A percentile compares a stretch with the other conserved stretches of the same genome.
Conservation (phyloP, 2,329 filamentous ascomycete genomes). For the Scytalidium lignicola region DNA sequence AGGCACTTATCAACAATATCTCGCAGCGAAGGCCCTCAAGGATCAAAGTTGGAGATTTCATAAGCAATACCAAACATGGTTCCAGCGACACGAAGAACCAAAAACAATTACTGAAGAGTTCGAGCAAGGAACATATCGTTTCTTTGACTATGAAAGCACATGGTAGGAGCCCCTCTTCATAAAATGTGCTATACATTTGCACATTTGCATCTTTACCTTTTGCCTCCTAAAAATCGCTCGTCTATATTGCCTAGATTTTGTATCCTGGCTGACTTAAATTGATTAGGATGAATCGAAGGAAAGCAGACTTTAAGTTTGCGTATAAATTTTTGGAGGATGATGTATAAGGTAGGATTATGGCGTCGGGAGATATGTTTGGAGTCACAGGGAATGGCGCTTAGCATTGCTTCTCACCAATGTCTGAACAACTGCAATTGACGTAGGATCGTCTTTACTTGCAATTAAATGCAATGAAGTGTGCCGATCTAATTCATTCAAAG, state of each 20-base stretch:
- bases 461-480: not conserved
- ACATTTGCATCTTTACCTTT: too few species aligned
- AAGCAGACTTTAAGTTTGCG: slow-evolving; percentile 96
- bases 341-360: slow-evolving; percentile 53
- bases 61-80: slow-evolving; percentile 99
- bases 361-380: slow-evolving; percentile 68
- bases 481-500: not conserved
- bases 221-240: too few species aligned
- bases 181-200: not conserved
- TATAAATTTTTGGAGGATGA: slow-evolving; percentile 98
- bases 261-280: slow-evolving; percentile 3
- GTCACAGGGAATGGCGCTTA: slow-evolving; percentile 67
- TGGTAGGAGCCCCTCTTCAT: slow-evolving; percentile 59
- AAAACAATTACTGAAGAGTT: slow-evolving; percentile 99
- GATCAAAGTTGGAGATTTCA: slow-evolving; percentile 98
- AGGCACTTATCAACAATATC: slow-evolving; percentile 89
- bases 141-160: slow-evolving; percentile 99
- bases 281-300: slow-evolving; percentile 92
- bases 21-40: slow-evolving; percentile 95
- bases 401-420: slow-evolving; percentile 56
- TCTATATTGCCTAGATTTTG: too few species aligned
- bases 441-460: not conserved
- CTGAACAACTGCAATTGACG: slow-evolving; percentile 39
- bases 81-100: slow-evolving; percentile 95
- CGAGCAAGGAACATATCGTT: slow-evolving; percentile 97